Evolutionary conservation across 2,329 filamentous ascomycete species (phyloP), one percentile per base, ranked within the genome.

Genomic region (Orbilia ellipsospora): DNA sequence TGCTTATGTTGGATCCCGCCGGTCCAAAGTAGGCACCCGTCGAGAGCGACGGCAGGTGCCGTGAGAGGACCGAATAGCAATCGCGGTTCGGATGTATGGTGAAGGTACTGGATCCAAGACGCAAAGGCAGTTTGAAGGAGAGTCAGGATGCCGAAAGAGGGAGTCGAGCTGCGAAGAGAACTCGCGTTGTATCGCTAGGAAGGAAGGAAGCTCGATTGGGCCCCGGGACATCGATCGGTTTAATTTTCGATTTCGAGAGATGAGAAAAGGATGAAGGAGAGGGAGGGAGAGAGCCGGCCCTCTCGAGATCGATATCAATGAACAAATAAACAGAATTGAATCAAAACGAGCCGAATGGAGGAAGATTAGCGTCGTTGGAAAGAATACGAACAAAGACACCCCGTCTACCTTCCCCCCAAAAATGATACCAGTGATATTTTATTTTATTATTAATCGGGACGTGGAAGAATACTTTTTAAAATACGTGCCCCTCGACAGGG

Each of bases 141-240:
- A 62, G 48, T 62, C 18, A 51, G 56, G 56, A 48, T 42, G 20
- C 62, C 69, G 62, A 62, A 73, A 59, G 56, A 68, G 70, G 70
- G 63, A 68, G 70, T 64, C 59, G 63, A 57, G 45, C 59, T 57
- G 63, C 63, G 70, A 64, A 74, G 61, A 10, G 31, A 28, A 42
- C 51, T 68, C 63, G 70, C 70, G 70, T 74, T 74, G 70, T 74
- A 42, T 52, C 51, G 66, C 63, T 44, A 61, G 48, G 26, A 20
- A 23, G 48, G 42, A 23, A 60, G 45, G 55, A 50, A 26, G 44
- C 15, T 48, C 13, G 44, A 18, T 48, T n/a, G 44, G 44, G 13
- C 2, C 5, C 44, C 16, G 12, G 48, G 20, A 18, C 10, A 52
- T 57, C 54, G 54, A 57, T 57, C 16, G 54, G 15, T 36, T 40